These are phyloP conservation scores for Coemansia sp. DNA, from an alignment of 192 early-diverging fungal genomes.

Conservation along the genomic window DNA sequence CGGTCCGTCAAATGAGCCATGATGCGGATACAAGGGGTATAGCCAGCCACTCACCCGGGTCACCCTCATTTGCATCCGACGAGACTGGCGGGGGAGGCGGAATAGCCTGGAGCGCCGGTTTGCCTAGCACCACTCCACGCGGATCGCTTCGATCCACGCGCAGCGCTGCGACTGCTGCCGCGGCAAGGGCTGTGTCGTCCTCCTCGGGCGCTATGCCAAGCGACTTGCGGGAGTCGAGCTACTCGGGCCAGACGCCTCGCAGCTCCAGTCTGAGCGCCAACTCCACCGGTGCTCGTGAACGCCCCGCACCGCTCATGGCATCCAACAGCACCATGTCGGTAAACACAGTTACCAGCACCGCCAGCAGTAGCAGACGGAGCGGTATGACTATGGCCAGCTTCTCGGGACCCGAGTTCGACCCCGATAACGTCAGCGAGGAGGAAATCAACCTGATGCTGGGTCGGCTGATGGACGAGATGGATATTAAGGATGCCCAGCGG, in stretches of 20 bases:
- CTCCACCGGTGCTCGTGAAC: neutral
- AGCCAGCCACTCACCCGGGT: conserved; percentile 1
- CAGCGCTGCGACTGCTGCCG: conserved; percentile 29
- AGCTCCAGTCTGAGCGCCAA: conserved; percentile 25
- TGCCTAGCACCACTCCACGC: conserved; percentile 20
- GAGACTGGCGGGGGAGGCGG: neutral
- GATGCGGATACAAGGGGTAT: conserved; percentile 24
- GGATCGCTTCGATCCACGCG: conserved; percentile 49
- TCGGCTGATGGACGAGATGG: conserved; percentile 59
- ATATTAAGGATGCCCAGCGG: conserved; percentile 54
- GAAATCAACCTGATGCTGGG: conserved; percentile 57
- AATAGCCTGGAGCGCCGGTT: neutral
- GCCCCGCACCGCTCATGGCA: conserved; percentile 26
- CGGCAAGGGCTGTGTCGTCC: conserved; percentile 3
- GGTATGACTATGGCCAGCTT: conserved; percentile 9
- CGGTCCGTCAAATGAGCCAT: conserved; percentile 33
- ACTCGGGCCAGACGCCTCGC: conserved; percentile 25
- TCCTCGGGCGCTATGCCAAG: neutral
- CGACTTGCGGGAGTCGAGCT: conserved; percentile 18
- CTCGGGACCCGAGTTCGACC: conserved; percentile 15
- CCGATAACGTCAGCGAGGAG: conserved; percentile 41
- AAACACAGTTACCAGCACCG: conserved; percentile 11
- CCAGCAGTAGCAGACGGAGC: conserved; percentile 18
- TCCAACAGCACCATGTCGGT: conserved; percentile 34
- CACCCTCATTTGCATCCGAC: conserved; percentile 1